Evolutionary conservation across 352 stramenopile genomes (phyloP).

Genomic region (Aphanomyces euteiches): DNA sequence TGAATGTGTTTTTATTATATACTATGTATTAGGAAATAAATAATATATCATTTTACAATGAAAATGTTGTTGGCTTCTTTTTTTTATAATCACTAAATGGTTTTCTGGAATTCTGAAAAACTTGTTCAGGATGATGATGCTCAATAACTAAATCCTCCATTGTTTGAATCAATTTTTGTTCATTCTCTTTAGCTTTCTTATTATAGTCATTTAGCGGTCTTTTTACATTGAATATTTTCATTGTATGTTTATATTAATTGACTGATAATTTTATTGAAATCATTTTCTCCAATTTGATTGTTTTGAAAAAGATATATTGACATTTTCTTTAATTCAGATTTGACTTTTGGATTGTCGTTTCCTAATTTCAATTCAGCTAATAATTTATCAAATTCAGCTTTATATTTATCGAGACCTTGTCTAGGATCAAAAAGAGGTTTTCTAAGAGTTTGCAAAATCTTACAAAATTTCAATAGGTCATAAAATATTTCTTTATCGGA

Average conservation of each 20-base stretch:
- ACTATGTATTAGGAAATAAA: neutral
- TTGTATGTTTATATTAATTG: slow-evolving; percentile 2
- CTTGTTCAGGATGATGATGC: too few species aligned
- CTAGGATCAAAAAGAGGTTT: neutral
- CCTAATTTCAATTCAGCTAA: neutral
- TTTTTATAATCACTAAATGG: too few species aligned
- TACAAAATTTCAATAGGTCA: neutral
- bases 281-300: neutral
- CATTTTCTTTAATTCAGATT: neutral
- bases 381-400: slow-evolving; percentile 6
- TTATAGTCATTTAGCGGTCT: neutral
- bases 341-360: neutral
- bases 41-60: slow-evolving; percentile 3
- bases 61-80: too few species aligned
- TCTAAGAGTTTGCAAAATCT: too few species aligned
- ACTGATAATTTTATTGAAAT: slow-evolving; percentile 3
- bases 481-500: neutral
- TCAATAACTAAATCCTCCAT: neutral
- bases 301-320: neutral
- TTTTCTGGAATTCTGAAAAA: too few species aligned
- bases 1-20: neutral
- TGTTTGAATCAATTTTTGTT: slow-evolving; percentile 1
- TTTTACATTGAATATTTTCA: neutral
- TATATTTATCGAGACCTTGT: neutral
- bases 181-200: neutral